Conservation (phyloP, 805 yeast genomes). For the Peterozyma toletana region DNA sequence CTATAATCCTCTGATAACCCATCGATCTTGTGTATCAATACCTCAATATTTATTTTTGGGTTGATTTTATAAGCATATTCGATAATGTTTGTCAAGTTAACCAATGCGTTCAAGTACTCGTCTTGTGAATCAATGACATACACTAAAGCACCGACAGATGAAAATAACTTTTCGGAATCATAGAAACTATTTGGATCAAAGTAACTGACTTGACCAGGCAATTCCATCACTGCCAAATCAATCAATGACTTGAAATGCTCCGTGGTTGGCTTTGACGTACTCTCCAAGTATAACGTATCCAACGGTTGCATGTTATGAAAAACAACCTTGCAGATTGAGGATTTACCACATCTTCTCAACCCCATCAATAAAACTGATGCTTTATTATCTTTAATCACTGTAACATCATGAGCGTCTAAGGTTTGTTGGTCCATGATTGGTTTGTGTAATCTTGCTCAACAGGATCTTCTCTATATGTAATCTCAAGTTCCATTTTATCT, state of each 20-base stretch:
- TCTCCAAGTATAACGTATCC: conserved; percentile 84
- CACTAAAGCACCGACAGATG: conserved; percentile 82
- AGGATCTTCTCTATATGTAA: too few species aligned
- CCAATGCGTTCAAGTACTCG: conserved; percentile 87
- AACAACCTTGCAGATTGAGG: conserved; percentile 92
- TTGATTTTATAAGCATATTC: conserved; percentile 81
- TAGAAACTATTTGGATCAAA: conserved; percentile 66
- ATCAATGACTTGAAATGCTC: conserved; percentile 81
- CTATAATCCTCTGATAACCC: conserved; percentile 92
- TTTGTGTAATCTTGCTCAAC: too few species aligned
- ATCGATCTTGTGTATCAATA: conserved; percentile 91
- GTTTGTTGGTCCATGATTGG: too few species aligned
- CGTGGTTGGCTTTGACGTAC: conserved; percentile 82
- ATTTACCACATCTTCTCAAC: conserved; percentile 81
- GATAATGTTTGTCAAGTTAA: conserved; percentile 81
- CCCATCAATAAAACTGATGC: conserved; percentile 91
- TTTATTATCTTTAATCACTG: conserved; percentile 42
- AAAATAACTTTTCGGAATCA: conserved; percentile 71
- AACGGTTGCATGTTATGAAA: conserved; percentile 95
- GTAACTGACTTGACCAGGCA: conserved; percentile 89
- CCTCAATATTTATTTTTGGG: conserved; percentile 84
- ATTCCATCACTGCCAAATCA: conserved; percentile 83
- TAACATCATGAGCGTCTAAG: too few species aligned
- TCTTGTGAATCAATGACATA: conserved; percentile 95
- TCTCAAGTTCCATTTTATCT: too few species aligned